phyloP scores from a whole-genome alignment of 768 basidiomycete genomes.

The Clathrus columnatus region DNA sequence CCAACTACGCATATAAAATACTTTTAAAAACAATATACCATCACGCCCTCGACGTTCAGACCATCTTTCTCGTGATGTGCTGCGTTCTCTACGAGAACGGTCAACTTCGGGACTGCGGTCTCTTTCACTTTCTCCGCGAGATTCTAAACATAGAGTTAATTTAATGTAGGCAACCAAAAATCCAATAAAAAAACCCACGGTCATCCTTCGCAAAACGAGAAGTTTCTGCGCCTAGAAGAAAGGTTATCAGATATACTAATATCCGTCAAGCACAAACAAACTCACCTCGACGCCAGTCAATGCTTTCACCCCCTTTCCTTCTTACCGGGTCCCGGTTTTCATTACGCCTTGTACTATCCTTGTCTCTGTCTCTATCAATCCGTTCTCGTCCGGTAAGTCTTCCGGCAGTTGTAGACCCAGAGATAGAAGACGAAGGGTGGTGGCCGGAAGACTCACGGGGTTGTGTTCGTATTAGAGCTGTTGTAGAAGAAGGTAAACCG shows the following conservation, averaged over 20 bases:
- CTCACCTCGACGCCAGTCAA: constrained; percentile 80
- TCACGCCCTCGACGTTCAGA: constrained; percentile 30
- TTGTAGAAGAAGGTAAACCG: constrained; percentile 31
- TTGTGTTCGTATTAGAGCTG: constrained; percentile 22
- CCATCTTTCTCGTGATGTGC: constrained; percentile 32
- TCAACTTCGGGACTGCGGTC: constrained; percentile 49
- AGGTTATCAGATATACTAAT: neutral
- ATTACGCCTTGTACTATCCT: constrained; percentile 1
- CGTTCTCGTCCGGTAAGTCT: constrained; percentile 1
- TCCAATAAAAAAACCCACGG: neutral
- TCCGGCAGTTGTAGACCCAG: neutral
- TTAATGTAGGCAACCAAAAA: neutral
- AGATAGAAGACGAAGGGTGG: constrained; percentile 8
- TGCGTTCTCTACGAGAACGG: constrained; percentile 56
- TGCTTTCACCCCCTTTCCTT: constrained; percentile 63
- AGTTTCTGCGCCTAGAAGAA: constrained; percentile 1
- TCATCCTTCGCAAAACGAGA: constrained; percentile 6
- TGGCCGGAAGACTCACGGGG: constrained; percentile 3
- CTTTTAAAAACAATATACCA: constrained; percentile 13
- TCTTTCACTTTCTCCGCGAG: constrained; percentile 28
- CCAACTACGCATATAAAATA: neutral
- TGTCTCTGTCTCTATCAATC: constrained; percentile 10
- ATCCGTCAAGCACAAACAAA: neutral
- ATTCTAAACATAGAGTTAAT: neutral
- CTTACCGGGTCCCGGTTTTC: constrained; percentile 42